Conservation (phyloP, 1,284 basidiomycete genomes). For the Ceratobasidium sp. region DNA sequence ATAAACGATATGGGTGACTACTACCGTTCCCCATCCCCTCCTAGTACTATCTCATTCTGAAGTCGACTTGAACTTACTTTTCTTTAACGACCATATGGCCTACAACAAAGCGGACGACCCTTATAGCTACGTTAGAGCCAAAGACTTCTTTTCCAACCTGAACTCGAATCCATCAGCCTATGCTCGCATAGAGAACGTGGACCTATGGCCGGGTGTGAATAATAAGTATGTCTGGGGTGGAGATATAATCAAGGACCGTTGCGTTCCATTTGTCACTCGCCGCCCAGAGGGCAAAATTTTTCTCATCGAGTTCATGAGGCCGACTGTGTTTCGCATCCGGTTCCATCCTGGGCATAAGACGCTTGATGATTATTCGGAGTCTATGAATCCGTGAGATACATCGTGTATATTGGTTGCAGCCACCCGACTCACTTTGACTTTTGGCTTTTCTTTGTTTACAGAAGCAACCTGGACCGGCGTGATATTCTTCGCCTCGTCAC, state of each 20-base stretch:
- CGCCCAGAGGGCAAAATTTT: constrained; percentile 8
- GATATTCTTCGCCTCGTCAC: neutral
- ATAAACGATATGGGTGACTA: too few species aligned
- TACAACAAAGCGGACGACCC: constrained; percentile 14
- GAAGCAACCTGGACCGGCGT: constrained; percentile 18
- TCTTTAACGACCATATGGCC: neutral
- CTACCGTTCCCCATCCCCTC: too few species aligned
- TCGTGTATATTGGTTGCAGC: too few species aligned
- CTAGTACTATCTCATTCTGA: too few species aligned
- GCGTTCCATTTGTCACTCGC: too few species aligned
- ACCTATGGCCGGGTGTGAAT: neutral
- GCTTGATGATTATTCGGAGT: constrained; percentile 6
- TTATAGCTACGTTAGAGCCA: constrained; percentile 19
- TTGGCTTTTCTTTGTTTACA: neutral
- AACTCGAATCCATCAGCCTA: neutral
- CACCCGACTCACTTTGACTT: too few species aligned
- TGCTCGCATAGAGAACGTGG: constrained; percentile 6
- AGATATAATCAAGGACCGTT: neutral
- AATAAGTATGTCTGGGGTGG: neutral
- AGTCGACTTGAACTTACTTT: too few species aligned
- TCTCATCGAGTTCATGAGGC: constrained; percentile 20
- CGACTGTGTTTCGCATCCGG: constrained; percentile 25
- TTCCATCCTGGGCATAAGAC: neutral
- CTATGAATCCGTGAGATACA: constrained; percentile 29
- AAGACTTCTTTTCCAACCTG: constrained; percentile 12